Evolutionary conservation across 495 filamentous ascomycete species (phyloP).

Genomic region (Tuber borchii): DNA sequence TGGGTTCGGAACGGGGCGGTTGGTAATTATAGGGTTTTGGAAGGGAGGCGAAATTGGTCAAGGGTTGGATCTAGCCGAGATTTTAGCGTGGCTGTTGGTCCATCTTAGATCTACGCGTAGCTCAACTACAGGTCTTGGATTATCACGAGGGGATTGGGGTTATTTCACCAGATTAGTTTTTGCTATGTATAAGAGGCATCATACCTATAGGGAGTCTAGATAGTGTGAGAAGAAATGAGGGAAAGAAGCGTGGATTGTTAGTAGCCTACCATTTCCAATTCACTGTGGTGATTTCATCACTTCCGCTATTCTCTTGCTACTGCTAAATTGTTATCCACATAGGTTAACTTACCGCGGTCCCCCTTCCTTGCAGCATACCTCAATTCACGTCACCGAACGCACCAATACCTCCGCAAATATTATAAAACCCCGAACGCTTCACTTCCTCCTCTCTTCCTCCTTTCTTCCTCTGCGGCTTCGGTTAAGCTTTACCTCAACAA

Average conservation of each 20-base stretch:
- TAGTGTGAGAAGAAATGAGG: not conserved
- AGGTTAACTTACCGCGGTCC: too few species aligned
- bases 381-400: too few species aligned
- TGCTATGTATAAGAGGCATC: not conserved
- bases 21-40: not conserved
- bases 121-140: not conserved
- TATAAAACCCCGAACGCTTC: not conserved
- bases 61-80: not conserved
- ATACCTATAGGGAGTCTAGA: not conserved
- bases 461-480: not conserved
- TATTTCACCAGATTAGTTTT: not conserved
- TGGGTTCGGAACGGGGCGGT: not conserved
- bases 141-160: not conserved
- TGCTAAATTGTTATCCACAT: too few species aligned
- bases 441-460: not conserved
- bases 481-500: not conserved
- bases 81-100: not conserved
- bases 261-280: not conserved
- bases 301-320: too few species aligned
- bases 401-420: not conserved
- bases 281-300: not conserved
- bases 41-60: not conserved
- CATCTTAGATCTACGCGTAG: not conserved
- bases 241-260: not conserved
- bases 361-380: too few species aligned